phyloP scores from a whole-genome alignment of 2,329 filamentous ascomycete genomes.

The Lachnellula hyalina region DNA sequence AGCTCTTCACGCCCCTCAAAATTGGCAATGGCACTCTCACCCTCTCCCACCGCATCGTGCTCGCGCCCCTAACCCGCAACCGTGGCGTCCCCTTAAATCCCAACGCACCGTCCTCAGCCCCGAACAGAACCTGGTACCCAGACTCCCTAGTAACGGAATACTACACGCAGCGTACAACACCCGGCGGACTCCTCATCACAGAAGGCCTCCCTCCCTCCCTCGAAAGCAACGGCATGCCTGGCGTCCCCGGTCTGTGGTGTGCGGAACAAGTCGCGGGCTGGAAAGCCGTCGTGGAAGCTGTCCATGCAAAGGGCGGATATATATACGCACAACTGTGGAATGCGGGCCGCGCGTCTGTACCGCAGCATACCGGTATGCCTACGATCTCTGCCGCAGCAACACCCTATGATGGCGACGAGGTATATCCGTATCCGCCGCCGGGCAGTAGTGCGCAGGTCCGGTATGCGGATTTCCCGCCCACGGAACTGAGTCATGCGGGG shows the following conservation, averaged over 20 bases:
- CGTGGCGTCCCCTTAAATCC: constrained; percentile 41
- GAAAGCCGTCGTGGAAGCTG: constrained; percentile 50
- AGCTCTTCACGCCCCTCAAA: constrained; percentile 38
- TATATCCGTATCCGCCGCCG: constrained; percentile 36
- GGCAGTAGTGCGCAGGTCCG: constrained; percentile 33
- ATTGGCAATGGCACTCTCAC: constrained; percentile 36
- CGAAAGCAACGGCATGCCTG: constrained; percentile 42
- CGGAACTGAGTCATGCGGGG: constrained; percentile 34
- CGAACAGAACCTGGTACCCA: constrained; percentile 45
- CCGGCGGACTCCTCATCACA: constrained; percentile 49
- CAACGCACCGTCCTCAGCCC: constrained; percentile 38
- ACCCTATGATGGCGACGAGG: constrained; percentile 39
- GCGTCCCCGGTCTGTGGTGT: constrained; percentile 51
- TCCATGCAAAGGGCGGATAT: constrained; percentile 52
- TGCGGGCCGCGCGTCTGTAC: constrained; percentile 44
- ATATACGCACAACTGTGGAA: constrained; percentile 59
- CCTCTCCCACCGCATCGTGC: constrained; percentile 45
- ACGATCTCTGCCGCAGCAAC: constrained; percentile 38
- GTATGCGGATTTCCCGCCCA: constrained; percentile 36
- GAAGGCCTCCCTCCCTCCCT: constrained; percentile 46
- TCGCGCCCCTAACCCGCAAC: constrained; percentile 52
- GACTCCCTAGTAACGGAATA: constrained; percentile 39
- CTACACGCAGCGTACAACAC: constrained; percentile 46
- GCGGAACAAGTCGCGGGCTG: constrained; percentile 48
- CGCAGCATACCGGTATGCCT: constrained; percentile 33